Conservation (phyloP, 169 alveolate genomes). For the Plasmodium reichenowi region DNA sequence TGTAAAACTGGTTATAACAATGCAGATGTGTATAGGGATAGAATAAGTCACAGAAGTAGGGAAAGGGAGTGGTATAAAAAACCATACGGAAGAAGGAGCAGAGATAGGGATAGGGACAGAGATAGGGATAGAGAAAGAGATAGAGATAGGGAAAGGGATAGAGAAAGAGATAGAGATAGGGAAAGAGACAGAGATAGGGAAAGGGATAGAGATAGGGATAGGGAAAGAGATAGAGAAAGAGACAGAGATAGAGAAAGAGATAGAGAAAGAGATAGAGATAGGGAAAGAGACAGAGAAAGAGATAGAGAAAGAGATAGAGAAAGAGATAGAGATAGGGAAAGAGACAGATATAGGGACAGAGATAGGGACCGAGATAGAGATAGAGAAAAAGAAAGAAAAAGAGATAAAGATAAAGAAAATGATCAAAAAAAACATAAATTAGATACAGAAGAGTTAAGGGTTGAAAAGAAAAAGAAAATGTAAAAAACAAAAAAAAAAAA, state of each 20-base stretch:
- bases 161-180: background rate
- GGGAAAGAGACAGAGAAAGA: background rate
- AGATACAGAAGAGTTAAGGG: slow-evolving; percentile 18
- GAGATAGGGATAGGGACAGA: background rate
- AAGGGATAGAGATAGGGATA: background rate
- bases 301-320: background rate
- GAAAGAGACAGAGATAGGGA: background rate
- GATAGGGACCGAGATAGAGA: background rate
- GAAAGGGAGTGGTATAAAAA: background rate
- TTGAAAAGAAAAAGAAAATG: background rate
- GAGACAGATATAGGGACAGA: background rate
- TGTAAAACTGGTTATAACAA: background rate
- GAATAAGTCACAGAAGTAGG: slow-evolving; percentile 2
- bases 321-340: background rate
- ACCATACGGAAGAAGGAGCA: background rate
- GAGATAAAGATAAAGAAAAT: slow-evolving; percentile 6
- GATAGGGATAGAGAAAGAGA: background rate
- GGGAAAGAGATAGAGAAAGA: background rate
- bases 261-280: background rate
- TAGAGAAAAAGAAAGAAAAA: background rate
- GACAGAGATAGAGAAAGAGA: background rate
- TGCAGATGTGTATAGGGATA: slow-evolving; percentile 5
- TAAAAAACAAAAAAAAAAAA: background rate
- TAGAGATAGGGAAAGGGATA: background rate
- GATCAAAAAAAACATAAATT: slow-evolving; percentile 48